Percentiles rank a stretch among this genome's conserved stretches.
Conservation (phyloP, 192 early-diverging fungal genomes). For the Podila epigama region DNA sequence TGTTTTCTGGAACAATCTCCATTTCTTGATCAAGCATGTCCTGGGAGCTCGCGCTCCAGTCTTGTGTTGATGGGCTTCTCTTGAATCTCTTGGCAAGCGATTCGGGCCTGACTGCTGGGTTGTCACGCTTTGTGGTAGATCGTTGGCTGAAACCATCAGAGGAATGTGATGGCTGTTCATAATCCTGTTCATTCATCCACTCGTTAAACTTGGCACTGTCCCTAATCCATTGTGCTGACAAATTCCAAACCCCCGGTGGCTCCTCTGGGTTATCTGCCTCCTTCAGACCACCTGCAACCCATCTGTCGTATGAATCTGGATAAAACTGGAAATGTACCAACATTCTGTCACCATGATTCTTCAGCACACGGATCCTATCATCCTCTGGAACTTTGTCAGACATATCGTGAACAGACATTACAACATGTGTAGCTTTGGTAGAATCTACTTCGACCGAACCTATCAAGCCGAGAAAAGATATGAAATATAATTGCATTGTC, state of each 20-base stretch:
- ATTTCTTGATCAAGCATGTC: background rate
- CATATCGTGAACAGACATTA: constrained; percentile 26
- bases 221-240: constrained; percentile 74
- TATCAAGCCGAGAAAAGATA: constrained; percentile 7
- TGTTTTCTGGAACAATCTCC: constrained; percentile 26
- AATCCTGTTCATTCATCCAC: constrained; percentile 89
- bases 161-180: constrained; percentile 50
- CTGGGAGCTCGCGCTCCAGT: background rate
- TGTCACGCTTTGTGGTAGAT: constrained; percentile 42
- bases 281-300: constrained; percentile 64
- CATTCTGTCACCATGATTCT: constrained; percentile 63
- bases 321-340: constrained; percentile 81
- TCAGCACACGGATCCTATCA: constrained; percentile 64
- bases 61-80: constrained; percentile 30
- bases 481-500: background rate
- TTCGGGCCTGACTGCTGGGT: constrained; percentile 11
- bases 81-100: constrained; percentile 40
- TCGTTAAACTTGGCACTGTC: constrained; percentile 79
- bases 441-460: constrained; percentile 30
- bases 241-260: constrained; percentile 72
- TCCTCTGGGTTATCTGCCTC: constrained; percentile 64
- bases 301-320: constrained; percentile 82
- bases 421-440: constrained; percentile 54
- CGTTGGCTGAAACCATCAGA: constrained; percentile 14
- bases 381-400: constrained; percentile 39